These are phyloP conservation scores for Verticillium nonalfalfae DNA, from an alignment of 2,329 filamentous ascomycete genomes.

Conservation along the genomic window DNA sequence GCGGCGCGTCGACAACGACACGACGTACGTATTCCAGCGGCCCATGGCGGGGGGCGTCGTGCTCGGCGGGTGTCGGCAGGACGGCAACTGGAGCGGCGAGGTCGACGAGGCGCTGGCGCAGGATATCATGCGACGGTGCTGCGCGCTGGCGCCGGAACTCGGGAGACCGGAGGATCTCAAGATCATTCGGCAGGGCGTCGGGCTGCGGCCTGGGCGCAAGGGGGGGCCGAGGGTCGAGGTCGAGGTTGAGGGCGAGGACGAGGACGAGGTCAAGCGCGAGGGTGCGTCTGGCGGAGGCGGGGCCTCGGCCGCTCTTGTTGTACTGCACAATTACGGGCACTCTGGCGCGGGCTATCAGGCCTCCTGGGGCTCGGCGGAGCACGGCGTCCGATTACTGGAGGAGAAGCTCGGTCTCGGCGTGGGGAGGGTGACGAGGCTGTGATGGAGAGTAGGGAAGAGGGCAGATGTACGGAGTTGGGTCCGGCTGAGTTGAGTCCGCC, in stretches of 20 bases:
- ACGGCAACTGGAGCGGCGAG: constrained; percentile 22
- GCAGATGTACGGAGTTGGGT: too few species aligned
- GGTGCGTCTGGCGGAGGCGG: background rate
- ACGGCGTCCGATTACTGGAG: constrained; percentile 40
- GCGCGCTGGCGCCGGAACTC: constrained; percentile 23
- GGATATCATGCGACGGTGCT: constrained; percentile 25
- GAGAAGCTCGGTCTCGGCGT: background rate
- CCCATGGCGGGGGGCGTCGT: constrained; percentile 25
- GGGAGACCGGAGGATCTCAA: constrained; percentile 17
- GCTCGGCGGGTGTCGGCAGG: constrained; percentile 23
- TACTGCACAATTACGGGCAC: constrained; percentile 21
- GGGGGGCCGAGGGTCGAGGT: constrained; percentile 23
- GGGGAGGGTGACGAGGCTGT: background rate
- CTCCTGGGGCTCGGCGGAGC: constrained; percentile 58
- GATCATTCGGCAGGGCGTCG: constrained; percentile 24
- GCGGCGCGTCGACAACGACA: constrained; percentile 29
- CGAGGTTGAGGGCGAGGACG: constrained; percentile 11
- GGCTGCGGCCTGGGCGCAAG: constrained; percentile 19
- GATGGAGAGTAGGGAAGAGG: background rate
- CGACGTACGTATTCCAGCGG: constrained; percentile 36
- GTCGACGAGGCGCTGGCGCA: constrained; percentile 21
- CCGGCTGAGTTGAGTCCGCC: too few species aligned
- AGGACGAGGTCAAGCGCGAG: background rate
- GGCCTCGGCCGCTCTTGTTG: constrained; percentile 5
- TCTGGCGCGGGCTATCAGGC: constrained; percentile 20